Evolutionary conservation across 305 asterid genomes (phyloP).

Genomic region (Striga hermonthica): DNA sequence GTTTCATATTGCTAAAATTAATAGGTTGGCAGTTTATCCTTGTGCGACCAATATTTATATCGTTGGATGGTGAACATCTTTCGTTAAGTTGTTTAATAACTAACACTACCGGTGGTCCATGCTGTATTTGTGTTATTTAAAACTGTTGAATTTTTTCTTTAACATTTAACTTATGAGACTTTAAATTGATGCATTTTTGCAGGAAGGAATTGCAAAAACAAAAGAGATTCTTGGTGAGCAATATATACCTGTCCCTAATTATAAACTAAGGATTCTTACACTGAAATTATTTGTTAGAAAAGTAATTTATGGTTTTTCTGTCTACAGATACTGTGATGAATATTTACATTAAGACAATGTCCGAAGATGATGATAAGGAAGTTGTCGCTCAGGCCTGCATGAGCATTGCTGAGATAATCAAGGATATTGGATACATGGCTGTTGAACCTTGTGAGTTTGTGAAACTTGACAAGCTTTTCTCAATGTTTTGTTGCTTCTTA

Average conservation of each 20-base stretch:
- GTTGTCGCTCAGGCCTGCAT: constrained; percentile 98
- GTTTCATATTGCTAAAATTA: constrained; percentile 11
- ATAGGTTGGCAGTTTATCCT: constrained; percentile 3
- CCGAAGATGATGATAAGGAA: constrained; percentile 95
- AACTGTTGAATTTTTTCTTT: constrained; percentile 25
- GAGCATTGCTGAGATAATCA: constrained; percentile 75
- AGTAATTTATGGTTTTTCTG: constrained; percentile 23
- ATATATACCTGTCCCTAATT: constrained; percentile 19
- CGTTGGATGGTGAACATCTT: background rate
- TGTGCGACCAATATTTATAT: background rate
- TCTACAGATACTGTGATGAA: constrained; percentile 72
- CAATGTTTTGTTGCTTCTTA: constrained; percentile 25
- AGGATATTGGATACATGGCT: constrained; percentile 79
- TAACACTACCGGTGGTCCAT: too few relatives aligned
- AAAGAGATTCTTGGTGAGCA: constrained; percentile 82
- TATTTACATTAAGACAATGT: constrained; percentile 80
- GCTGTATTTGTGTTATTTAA: background rate
- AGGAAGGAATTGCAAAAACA: constrained; percentile 72
- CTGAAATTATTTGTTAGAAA: constrained; percentile 20
- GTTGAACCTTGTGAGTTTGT: constrained; percentile 81
- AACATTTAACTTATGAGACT: constrained; percentile 21
- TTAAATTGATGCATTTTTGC: constrained; percentile 33
- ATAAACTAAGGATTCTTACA: constrained; percentile 21
- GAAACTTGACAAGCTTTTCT: constrained; percentile 27
- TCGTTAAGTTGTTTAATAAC: too few relatives aligned